Percentiles rank a stretch among this genome's conserved stretches.
phyloP scores from a whole-genome alignment of 2,329 filamentous ascomycete species.

The Colletotrichum gigasporum region DNA sequence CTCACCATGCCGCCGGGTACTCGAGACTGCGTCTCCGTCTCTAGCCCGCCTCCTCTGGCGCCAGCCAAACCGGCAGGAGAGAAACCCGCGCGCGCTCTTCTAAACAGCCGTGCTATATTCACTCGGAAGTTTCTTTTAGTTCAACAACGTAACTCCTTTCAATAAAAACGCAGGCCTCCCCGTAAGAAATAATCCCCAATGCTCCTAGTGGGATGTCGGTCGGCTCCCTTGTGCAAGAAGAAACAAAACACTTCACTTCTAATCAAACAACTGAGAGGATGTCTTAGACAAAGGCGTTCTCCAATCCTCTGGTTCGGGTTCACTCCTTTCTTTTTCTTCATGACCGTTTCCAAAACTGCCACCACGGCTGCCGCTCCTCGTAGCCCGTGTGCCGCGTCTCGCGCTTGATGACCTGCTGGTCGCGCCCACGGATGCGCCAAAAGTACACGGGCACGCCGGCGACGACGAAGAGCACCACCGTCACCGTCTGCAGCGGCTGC shows the following conservation, averaged over 20 bases:
- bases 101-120: too few relatives aligned
- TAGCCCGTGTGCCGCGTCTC: slow-evolving; percentile 39
- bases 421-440: slow-evolving; percentile 79
- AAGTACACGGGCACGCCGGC: slow-evolving; percentile 89
- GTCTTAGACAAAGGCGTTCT: too few relatives aligned
- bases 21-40: too few relatives aligned
- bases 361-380: slow-evolving; percentile 53
- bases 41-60: too few relatives aligned
- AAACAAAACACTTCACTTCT: too few relatives aligned
- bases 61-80: background rate
- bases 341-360: slow-evolving; percentile 68
- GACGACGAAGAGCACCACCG: slow-evolving; percentile 86
- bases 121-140: too few relatives aligned
- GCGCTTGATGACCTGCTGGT: slow-evolving; percentile 57
- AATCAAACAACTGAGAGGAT: slow-evolving; percentile 2
- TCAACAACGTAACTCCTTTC: background rate
- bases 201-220: background rate
- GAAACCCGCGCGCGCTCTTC: too few relatives aligned
- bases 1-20: too few relatives aligned
- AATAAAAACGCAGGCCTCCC: background rate
- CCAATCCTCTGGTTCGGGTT: too few relatives aligned
- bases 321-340: too few relatives aligned
- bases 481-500: slow-evolving; percentile 87
- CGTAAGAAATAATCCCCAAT: background rate
- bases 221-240: background rate